A percentile compares a stretch with the other conserved stretches of the same genome.
Evolutionary conservation across 805 yeast species (phyloP).

Genomic region (Suhomyces tanzawaensis): DNA sequence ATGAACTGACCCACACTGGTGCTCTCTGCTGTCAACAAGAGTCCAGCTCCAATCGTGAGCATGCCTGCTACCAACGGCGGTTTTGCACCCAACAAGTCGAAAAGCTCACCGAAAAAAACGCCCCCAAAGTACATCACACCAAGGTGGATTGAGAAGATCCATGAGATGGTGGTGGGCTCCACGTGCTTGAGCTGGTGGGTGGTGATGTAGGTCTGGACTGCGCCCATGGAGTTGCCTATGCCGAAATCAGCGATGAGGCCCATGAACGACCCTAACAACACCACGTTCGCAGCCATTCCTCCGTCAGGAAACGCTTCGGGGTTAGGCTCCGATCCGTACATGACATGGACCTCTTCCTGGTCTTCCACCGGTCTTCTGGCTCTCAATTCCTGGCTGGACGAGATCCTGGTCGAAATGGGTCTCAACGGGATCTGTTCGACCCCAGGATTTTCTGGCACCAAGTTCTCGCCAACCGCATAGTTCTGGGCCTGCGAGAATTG

Average conservation of each 20-base stretch:
- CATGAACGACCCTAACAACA: constrained; percentile 18
- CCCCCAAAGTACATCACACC: constrained; percentile 20
- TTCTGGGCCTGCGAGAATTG: too few species aligned
- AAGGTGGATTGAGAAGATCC: constrained; percentile 20
- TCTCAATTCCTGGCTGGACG: constrained; percentile 3
- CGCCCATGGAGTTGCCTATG: constrained; percentile 20
- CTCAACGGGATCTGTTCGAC: background rate
- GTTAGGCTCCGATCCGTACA: constrained; percentile 16
- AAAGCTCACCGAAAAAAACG: constrained; percentile 44
- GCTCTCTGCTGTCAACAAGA: constrained; percentile 46
- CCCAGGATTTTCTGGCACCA: too few species aligned
- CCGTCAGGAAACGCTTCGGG: constrained; percentile 21
- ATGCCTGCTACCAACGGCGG: constrained; percentile 38
- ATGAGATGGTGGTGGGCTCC: constrained; percentile 16
- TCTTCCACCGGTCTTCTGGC: background rate
- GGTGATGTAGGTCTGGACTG: constrained; percentile 19
- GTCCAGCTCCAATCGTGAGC: constrained; percentile 33
- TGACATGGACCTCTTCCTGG: constrained; percentile 4
- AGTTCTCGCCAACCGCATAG: too few species aligned
- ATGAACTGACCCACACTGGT: constrained; percentile 49
- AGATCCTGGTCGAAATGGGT: background rate
- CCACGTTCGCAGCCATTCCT: constrained; percentile 16
- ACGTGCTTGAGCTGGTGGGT: constrained; percentile 12
- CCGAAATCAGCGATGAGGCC: constrained; percentile 22
- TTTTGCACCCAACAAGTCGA: constrained; percentile 45